These are phyloP conservation scores for Tripterygium wilfordii DNA, from an alignment of 177 flowering plant genomes.

Conservation along the genomic window DNA sequence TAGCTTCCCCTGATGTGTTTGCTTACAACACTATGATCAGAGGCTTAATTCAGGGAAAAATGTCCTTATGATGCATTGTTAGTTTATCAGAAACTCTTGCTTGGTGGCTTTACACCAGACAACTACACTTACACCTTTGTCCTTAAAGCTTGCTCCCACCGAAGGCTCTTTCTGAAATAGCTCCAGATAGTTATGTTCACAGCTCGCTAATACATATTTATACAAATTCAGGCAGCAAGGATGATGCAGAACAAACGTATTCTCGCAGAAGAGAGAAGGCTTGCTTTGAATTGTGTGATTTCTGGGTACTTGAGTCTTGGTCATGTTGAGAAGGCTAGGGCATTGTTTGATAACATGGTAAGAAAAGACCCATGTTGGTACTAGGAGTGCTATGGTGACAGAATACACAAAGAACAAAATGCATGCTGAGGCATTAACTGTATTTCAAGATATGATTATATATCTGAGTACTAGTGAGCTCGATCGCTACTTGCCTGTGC, in stretches of 20 bases:
- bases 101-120: slow-evolving; percentile 18
- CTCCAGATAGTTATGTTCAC: slow-evolving; percentile 18
- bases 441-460: slow-evolving; percentile 29
- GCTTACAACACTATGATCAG: slow-evolving; percentile 32
- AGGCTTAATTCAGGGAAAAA: slow-evolving; percentile 18
- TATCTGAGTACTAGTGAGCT: slow-evolving; percentile 27
- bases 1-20: slow-evolving; percentile 22
- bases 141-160: slow-evolving; percentile 33
- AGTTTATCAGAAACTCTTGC: slow-evolving; percentile 15
- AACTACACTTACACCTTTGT: slow-evolving; percentile 34
- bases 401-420: slow-evolving; percentile 25
- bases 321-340: slow-evolving; percentile 14
- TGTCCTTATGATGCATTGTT: slow-evolving; percentile 11
- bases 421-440: slow-evolving; percentile 21
- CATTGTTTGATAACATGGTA: slow-evolving; percentile 21
- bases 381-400: slow-evolving; percentile 41
- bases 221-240: slow-evolving; percentile 10
- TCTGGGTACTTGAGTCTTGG: slow-evolving; percentile 27
- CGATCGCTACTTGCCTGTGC: slow-evolving; percentile 31
- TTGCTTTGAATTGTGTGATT: slow-evolving; percentile 23
- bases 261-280: slow-evolving; percentile 14
- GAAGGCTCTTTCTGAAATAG: slow-evolving; percentile 16
- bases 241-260: slow-evolving; percentile 19
- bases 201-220: slow-evolving; percentile 35
- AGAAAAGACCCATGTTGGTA: slow-evolving; percentile 25